Evolutionary conservation across 208 protist species (phyloP).

Genomic region (Dictyostelium gargantuum): DNA sequence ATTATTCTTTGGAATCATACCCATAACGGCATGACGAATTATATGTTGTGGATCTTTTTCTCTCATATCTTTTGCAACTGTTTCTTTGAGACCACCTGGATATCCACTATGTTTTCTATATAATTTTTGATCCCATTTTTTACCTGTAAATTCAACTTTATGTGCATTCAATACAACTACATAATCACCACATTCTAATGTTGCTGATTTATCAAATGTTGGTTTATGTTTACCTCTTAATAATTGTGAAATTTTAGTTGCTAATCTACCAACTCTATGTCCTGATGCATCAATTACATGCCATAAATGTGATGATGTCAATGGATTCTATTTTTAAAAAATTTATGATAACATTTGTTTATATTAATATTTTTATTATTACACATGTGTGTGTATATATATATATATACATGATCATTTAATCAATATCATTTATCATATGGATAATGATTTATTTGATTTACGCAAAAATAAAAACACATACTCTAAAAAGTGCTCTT

Average conservation of each 20-base stretch:
- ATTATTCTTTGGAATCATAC: conserved; percentile 68
- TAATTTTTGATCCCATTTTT: conserved; percentile 76
- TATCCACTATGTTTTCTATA: conserved; percentile 74
- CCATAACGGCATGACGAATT: conserved; percentile 69
- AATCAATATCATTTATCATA: too few relatives aligned
- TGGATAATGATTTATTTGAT: too few relatives aligned
- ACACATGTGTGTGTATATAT: too few relatives aligned
- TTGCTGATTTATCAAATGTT: conserved; percentile 45
- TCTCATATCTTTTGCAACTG: conserved; percentile 58
- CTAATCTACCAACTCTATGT: conserved; percentile 63
- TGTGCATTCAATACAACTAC: conserved; percentile 73
- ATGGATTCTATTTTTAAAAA: conserved; percentile 58
- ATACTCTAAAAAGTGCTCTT: conserved; percentile 48
- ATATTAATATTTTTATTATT: too few relatives aligned
- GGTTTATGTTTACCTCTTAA: conserved; percentile 73
- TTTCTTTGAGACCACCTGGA: conserved; percentile 72
- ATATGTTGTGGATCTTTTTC: conserved; percentile 61
- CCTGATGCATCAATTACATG: conserved; percentile 68
- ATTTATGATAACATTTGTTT: too few relatives aligned
- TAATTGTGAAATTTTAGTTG: conserved; percentile 62
- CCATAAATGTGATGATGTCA: conserved; percentile 67
- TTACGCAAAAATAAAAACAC: too few relatives aligned
- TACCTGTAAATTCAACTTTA: conserved; percentile 68
- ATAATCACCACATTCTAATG: conserved; percentile 61
- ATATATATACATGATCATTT: too few relatives aligned